A percentile compares a stretch with the other conserved stretches of the same genome.
Conservation (phyloP, 2,329 filamentous ascomycete genomes). For the Madurella fahalii region DNA sequence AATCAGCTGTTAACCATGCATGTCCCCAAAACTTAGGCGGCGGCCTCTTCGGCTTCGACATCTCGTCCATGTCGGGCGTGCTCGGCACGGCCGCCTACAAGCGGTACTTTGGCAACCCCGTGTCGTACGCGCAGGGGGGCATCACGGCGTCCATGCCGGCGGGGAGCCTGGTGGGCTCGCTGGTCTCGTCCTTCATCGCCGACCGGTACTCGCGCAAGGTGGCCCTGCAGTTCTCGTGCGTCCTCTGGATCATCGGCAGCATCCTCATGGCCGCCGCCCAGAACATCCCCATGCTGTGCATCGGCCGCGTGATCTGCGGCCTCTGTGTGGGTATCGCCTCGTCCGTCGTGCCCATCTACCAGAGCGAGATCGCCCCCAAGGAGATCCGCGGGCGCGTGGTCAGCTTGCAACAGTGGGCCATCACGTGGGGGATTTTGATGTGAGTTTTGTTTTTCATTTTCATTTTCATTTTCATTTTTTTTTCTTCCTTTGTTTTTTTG, state of each 20-base stretch:
- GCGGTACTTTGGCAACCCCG: slow-evolving; percentile 64
- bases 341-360: slow-evolving; percentile 66
- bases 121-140: slow-evolving; percentile 58
- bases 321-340: slow-evolving; percentile 71
- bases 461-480: too few species aligned
- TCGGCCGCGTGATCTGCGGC: slow-evolving; percentile 67
- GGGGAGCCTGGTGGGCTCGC: slow-evolving; percentile 61
- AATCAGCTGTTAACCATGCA: too few species aligned
- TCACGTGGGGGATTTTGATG: slow-evolving; percentile 66
- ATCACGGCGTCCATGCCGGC: slow-evolving; percentile 73
- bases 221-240: slow-evolving; percentile 46
- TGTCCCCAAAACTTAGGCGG: slow-evolving; percentile 48
- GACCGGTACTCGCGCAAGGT: slow-evolving; percentile 48
- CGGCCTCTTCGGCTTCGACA: slow-evolving; percentile 74
- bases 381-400: slow-evolving; percentile 58
- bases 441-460: slow-evolving; percentile 1
- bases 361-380: slow-evolving; percentile 60
- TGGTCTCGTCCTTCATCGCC: slow-evolving; percentile 48
- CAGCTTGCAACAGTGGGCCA: slow-evolving; percentile 65
- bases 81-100: slow-evolving; percentile 66
- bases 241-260: slow-evolving; percentile 49
- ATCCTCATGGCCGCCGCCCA: slow-evolving; percentile 58
- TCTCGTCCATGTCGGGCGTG: slow-evolving; percentile 67
- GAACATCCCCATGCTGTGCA: slow-evolving; percentile 67
- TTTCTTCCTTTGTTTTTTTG: too few species aligned